Conservation (phyloP, 805 yeast genomes). For the Candida nonsorbophila region DNA sequence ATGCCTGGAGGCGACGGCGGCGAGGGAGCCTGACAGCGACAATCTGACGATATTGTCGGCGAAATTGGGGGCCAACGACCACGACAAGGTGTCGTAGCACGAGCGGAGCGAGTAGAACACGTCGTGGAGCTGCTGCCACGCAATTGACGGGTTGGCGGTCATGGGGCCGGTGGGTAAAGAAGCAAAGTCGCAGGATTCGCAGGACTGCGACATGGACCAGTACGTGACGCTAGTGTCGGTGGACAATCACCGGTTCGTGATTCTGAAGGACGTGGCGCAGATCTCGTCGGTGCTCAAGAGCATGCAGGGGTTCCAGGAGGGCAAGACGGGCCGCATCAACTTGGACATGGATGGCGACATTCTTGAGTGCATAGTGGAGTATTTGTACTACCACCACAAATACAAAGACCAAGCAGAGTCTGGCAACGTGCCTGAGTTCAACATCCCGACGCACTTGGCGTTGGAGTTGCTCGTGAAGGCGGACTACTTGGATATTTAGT, state of each 20-base stretch:
- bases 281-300: slow-evolving; percentile 56
- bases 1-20: slow-evolving; percentile 44
- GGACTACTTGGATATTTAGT: slow-evolving; percentile 68
- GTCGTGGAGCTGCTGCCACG: slow-evolving; percentile 77
- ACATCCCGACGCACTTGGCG: slow-evolving; percentile 91
- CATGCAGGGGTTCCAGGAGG: slow-evolving; percentile 53
- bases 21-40: slow-evolving; percentile 49
- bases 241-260: slow-evolving; percentile 59
- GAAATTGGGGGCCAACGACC: slow-evolving; percentile 39
- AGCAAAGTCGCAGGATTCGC: no score
- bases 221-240: slow-evolving; percentile 67
- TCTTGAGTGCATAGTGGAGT: slow-evolving; percentile 78
- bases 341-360: slow-evolving; percentile 66
- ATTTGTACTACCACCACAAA: slow-evolving; percentile 68
- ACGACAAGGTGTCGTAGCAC: slow-evolving; percentile 47
- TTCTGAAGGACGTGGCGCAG: slow-evolving; percentile 70
- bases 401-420: slow-evolving; percentile 49
- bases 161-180: slow-evolving; percentile 4
- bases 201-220: no score
- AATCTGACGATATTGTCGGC: slow-evolving; percentile 41
- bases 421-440: slow-evolving; percentile 75
- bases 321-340: slow-evolving; percentile 51
- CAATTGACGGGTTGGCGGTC: slow-evolving; percentile 39
- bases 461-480: slow-evolving; percentile 89
- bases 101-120: slow-evolving; percentile 61